These are phyloP conservation scores for Begonia peltatifolia DNA, from an alignment of 306 rosid species.

Conservation along the genomic window DNA sequence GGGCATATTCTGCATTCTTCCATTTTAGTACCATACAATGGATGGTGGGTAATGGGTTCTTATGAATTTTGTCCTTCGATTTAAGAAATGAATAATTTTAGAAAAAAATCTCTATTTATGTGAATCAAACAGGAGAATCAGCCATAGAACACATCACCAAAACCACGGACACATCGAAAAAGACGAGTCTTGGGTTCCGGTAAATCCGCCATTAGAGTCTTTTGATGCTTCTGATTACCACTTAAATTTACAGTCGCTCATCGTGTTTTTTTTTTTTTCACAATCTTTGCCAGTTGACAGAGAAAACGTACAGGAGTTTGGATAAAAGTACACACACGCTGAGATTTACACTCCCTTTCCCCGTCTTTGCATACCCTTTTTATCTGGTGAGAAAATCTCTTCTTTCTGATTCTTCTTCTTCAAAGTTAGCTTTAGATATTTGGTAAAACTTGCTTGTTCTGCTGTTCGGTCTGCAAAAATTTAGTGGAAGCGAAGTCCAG, in stretches of 20 bases:
- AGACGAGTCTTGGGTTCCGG: conserved; percentile 98
- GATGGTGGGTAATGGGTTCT: conserved; percentile 39
- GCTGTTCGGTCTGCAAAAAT: neutral
- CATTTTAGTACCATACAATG: conserved; percentile 87
- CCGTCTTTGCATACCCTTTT: conserved; percentile 73
- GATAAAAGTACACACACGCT: conserved; percentile 27
- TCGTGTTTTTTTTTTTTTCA: conserved; percentile 5
- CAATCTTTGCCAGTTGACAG: conserved; percentile 39
- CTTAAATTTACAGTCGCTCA: neutral
- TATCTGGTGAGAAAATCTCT: conserved; percentile 49
- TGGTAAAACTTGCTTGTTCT: too few relatives aligned
- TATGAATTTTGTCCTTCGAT: neutral
- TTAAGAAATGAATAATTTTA: neutral
- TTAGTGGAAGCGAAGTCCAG: conserved; percentile 93
- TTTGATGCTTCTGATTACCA: neutral
- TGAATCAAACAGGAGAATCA: conserved; percentile 60
- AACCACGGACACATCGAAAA: conserved; percentile 95
- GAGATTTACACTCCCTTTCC: conserved; percentile 72
- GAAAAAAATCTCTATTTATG: neutral
- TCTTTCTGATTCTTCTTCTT: neutral
- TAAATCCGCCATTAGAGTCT: conserved; percentile 17
- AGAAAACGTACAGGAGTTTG: conserved; percentile 50
- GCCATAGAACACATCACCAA: conserved; percentile 95
- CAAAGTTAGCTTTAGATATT: neutral
- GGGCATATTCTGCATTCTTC: conserved; percentile 87